Evolutionary conservation across 495 filamentous ascomycete genomes (phyloP), one percentile per base, ranked within the genome.

Genomic region (Neurospora sp.): DNA sequence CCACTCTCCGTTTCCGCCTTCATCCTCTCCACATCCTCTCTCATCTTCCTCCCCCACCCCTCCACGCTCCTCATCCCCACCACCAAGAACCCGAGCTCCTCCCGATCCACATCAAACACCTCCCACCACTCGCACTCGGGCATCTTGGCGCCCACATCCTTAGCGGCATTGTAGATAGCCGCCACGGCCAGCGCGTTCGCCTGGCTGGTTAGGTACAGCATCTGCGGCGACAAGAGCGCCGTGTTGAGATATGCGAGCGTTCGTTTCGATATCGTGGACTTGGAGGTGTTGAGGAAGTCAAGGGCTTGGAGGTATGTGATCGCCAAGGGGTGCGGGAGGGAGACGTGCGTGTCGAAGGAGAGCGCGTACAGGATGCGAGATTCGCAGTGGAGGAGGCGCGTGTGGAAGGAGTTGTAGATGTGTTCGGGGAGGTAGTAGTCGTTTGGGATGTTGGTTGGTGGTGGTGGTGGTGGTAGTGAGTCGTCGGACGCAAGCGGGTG

Each of bases 51-150:
- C 76, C 88, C 90, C 81, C 92, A 94, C 1, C 88, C 90, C 74
- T 92, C 91, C 65, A 95, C 85, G 71, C 95, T 97, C 69, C 88
- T 82, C 89, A 99, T 89, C 0, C 85, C 94, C 37, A 97, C 93
- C 14, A 97, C 95, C 75, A 99, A 77, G 76, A 98, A 98, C 4
- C 96, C 96, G 68, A 98, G 83, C 79, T 97, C 94, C 85, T 99
- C 96, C 27, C 96, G 86, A 69, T 98, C 95, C n/a, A 94, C 92
- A 83, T 99, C 96, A 81, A 99, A 98, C 1, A 98, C 92, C 82
- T 96, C 94, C 96, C 96, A 99, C 96, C 96, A 99, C 69, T 93
- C 91, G 35, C 83, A 85, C 69, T 90, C 90, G 3, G 95, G 92
- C 80, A 98, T 85, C 79, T 92, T 93, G 39, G 91, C 87, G 0